Evolutionary conservation across 768 basidiomycete species (phyloP).

Genomic region (Lentinula aciculospora): DNA sequence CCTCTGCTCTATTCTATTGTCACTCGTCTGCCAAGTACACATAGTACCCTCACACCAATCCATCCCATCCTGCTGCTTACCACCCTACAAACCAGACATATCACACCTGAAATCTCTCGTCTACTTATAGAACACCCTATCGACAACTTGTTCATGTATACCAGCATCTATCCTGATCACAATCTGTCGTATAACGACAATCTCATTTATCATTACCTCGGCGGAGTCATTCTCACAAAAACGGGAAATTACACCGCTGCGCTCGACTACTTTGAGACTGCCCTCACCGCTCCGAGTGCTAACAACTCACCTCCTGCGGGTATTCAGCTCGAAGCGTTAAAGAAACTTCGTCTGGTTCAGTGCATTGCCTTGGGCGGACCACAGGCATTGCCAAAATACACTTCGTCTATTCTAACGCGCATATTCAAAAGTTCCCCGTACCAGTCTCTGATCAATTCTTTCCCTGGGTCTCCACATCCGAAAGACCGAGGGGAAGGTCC

Average conservation of each 20-base stretch:
- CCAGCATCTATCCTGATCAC: slow-evolving; percentile 42
- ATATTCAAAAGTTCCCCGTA: slow-evolving; percentile 69
- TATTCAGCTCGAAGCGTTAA: slow-evolving; percentile 81
- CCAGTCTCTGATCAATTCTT: slow-evolving; percentile 53
- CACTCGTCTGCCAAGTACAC: slow-evolving; percentile 52
- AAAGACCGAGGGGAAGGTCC: slow-evolving; percentile 45
- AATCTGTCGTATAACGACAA: slow-evolving; percentile 68
- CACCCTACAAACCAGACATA: neutral
- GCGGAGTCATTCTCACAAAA: slow-evolving; percentile 54
- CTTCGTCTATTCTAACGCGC: slow-evolving; percentile 48
- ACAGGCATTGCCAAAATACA: slow-evolving; percentile 67
- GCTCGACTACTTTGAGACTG: slow-evolving; percentile 76
- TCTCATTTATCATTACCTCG: slow-evolving; percentile 80
- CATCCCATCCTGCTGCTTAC: slow-evolving; percentile 56
- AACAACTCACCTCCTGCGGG: slow-evolving; percentile 39
- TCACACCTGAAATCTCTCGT: neutral
- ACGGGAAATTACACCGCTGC: slow-evolving; percentile 27
- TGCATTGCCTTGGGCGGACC: slow-evolving; percentile 59
- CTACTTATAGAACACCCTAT: slow-evolving; percentile 18
- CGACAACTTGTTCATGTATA: slow-evolving; percentile 50
- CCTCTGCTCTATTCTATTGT: slow-evolving; percentile 55
- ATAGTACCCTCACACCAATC: slow-evolving; percentile 58
- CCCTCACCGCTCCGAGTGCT: slow-evolving; percentile 49
- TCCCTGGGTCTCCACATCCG: slow-evolving; percentile 48
- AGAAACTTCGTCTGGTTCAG: slow-evolving; percentile 78